Base-by-base conservation (phyloP, 805 yeast genomes). In the Huiozyma naganishii region DNA sequence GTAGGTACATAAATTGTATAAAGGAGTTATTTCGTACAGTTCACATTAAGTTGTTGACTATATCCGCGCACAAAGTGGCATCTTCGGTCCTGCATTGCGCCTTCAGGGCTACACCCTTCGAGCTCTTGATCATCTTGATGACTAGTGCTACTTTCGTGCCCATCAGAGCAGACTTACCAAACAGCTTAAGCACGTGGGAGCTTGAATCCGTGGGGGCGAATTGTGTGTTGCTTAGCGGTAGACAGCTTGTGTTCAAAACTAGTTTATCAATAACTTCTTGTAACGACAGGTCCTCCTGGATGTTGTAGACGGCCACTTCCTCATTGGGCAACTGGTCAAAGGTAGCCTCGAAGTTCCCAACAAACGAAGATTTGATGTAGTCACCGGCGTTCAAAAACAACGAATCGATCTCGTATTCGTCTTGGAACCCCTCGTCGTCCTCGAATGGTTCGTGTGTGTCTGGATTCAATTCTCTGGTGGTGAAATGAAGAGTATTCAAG, bases 401-500 rank as follows among this genome's bases (percentile, higher is more conserved):
- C 45, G 81, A 83, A 64, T 87, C 97, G 51, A 92, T 76, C 61
- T 82, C 92, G 65, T 90, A 92, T 65, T 89, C 95, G 64, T 92
- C 97, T 51, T 83, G 83, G 73, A 81, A 85, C 12, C 96, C 97
- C 51, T 83, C 94, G 39, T 79, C 85, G 40, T 74, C 78, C 39
- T 75, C 81, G 46, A 73, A 74, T 41, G 82, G 74, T 48, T 73
- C 76, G 17, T 80, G 79, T 11, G 88, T 80, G 7, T 75, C 72
- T 40, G 86, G 80, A 52, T 86, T 83, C 51, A 84, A 70, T 61
- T 90, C 97, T 64, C 79, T 83, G 40, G 87, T 73, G 13, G 80
- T 77, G 69, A 82, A 90, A 23, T 80, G 72, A 48, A 90, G 70
- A 6, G 78, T 75, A 61, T 83, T 83, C 39, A 74, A 72, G 54